These are phyloP conservation scores for Dacryopinax primogenitus DNA, from an alignment of 768 basidiomycete species.

Conservation along the genomic window DNA sequence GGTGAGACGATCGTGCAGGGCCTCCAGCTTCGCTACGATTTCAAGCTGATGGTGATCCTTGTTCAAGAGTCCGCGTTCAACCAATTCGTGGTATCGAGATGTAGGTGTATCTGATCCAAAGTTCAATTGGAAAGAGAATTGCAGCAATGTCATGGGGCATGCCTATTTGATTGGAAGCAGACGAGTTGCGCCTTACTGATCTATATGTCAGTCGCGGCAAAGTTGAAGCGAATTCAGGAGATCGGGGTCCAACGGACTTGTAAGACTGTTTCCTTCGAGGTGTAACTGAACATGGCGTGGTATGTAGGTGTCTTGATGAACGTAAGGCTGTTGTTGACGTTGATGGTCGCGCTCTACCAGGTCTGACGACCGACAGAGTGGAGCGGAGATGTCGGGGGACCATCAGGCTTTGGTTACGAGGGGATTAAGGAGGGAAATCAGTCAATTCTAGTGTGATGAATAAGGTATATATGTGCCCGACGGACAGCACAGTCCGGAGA, in stretches of 20 bases:
- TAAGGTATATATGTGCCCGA: background rate
- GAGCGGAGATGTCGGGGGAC: background rate
- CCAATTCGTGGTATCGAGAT: conserved; percentile 36
- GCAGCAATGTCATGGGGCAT: background rate
- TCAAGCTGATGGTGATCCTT: conserved; percentile 73
- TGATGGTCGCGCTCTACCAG: background rate
- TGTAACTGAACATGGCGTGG: background rate
- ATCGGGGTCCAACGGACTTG: background rate
- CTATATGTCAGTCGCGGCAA: background rate
- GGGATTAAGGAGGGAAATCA: background rate
- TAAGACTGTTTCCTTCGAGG: background rate
- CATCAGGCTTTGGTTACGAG: background rate
- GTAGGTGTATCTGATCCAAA: conserved; percentile 13
- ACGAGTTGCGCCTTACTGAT: background rate
- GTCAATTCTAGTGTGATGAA: background rate
- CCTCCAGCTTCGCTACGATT: conserved; percentile 72
- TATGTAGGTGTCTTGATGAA: background rate
- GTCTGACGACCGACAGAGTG: background rate
- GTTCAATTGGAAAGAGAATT: background rate
- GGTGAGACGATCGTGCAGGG: conserved; percentile 57
- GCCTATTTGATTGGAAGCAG: background rate
- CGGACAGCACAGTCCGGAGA: background rate
- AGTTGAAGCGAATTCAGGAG: background rate
- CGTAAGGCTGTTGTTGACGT: background rate
- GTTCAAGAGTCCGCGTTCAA: conserved; percentile 42